Base-by-base conservation (phyloP, 768 basidiomycete genomes). In the Rhodotorula diobovata region DNA sequence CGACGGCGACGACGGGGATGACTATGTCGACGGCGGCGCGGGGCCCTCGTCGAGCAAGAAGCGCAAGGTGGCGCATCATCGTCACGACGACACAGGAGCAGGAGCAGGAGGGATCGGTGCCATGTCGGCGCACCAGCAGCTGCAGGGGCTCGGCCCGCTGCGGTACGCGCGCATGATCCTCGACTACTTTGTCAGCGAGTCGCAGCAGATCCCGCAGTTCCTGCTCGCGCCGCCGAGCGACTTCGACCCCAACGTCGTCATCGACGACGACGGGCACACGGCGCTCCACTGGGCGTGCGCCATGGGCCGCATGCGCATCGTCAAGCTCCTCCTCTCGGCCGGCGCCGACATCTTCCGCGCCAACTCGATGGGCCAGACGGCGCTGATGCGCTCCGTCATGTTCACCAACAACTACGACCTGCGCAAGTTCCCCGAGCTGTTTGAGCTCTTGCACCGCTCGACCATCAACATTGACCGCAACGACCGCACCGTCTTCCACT, bases 381-480 rank as follows among this genome's bases (percentile, higher is more conserved):
- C 95, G 2, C 83, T 99, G 54, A 99, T 99, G 96, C 91, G 96
- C 25, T 89, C 89, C 77, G 96, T 99, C 77, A 98, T 98, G 95
- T 99, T 98, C 80, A 91, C 92, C 61, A 99, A 99, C 81, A 99
- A 98, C 80, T 99, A 99, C 79, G 96, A 99, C 80, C 90, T 98
- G 58, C 90, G 96, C 75, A 99, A 99, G 81, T 99, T 99, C 77
- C 92, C 93, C 4, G 95, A 98, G 80, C 84, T 99, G 28, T 97
- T 96, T 81, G 94, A 98, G 79, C 86, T 99, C 23, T 82, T 99
- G 46, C 96, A 98, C 78, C 89, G 93, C n/a, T 95, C 94, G 28
- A 97, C 95, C 0, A 89, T 98, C 77, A 97, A 99, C 80, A 98
- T 99, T 81, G 96, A 99, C 84, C 90, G 93, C 80, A 89, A 88